phyloP scores from a whole-genome alignment of 106 monocot genomes.

The Acorus gramineus region DNA sequence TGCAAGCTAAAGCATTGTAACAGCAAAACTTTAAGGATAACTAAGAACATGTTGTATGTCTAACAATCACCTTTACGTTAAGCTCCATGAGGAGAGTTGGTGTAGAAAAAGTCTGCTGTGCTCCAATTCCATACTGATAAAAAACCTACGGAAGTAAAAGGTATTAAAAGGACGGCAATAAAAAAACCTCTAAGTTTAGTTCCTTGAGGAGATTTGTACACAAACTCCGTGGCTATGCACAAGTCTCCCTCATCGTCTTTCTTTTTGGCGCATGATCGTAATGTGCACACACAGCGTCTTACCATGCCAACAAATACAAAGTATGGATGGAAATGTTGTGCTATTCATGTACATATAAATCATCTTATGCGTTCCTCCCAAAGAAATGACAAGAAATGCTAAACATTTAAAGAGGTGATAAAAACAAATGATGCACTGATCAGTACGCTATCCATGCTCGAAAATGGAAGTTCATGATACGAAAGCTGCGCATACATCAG shows the following conservation, averaged over 20 bases:
- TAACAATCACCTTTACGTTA: slow-evolving; percentile 44
- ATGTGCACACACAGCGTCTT: slow-evolving; percentile 13
- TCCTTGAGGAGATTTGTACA: slow-evolving; percentile 23
- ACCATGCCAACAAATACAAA: not conserved
- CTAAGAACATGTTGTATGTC: not conserved
- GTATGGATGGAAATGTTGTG: slow-evolving; percentile 21
- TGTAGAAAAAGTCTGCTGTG: slow-evolving; percentile 29
- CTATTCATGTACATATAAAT: slow-evolving; percentile 29
- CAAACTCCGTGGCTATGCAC: too few relatives aligned
- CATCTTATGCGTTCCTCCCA: slow-evolving; percentile 25
- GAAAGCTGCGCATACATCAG: too few relatives aligned
- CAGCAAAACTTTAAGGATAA: not conserved
- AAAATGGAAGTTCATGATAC: too few relatives aligned
- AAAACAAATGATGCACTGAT: not conserved
- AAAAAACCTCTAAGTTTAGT: slow-evolving; percentile 46
- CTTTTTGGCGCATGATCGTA: not conserved
- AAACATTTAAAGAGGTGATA: slow-evolving; percentile 5
- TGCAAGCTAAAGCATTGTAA: slow-evolving; percentile 9
- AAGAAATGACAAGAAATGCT: slow-evolving; percentile 6
- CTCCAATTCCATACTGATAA: slow-evolving; percentile 62
- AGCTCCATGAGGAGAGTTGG: slow-evolving; percentile 49
- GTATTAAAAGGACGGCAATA: too few relatives aligned
- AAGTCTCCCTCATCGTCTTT: not conserved
- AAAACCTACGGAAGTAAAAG: slow-evolving; percentile 34
- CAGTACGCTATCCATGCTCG: not conserved